A percentile compares a stretch with the other conserved stretches of the same genome.
These are phyloP conservation scores for Platanthera zijinensis DNA, from an alignment of 106 monocot genomes.

Conservation along the genomic window DNA sequence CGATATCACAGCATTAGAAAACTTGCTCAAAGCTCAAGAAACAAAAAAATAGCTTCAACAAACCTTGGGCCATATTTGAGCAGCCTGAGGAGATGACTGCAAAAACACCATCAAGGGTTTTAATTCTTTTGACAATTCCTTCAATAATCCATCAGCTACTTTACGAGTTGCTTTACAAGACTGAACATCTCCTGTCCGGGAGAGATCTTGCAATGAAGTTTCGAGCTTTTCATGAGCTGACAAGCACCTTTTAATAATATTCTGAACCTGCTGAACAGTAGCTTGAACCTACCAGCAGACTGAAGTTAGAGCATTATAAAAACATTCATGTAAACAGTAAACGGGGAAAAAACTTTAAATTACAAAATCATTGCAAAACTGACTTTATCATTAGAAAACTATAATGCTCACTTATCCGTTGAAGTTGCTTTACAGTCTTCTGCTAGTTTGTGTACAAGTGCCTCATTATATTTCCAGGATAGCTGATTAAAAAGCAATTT, in stretches of 20 bases:
- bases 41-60: slow-evolving; percentile 6
- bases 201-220: slow-evolving; percentile 69
- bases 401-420: neutral
- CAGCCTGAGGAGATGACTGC: slow-evolving; percentile 77
- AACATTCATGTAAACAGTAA: neutral
- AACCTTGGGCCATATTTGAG: slow-evolving; percentile 88
- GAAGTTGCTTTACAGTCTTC: too few relatives aligned
- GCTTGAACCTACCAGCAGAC: slow-evolving; percentile 56
- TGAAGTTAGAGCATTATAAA: neutral
- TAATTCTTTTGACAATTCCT: slow-evolving; percentile 77
- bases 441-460: neutral
- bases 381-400: neutral
- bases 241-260: slow-evolving; percentile 55
- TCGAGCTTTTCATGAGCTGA: slow-evolving; percentile 81
- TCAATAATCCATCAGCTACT: slow-evolving; percentile 61
- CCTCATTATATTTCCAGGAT: neutral
- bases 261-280: slow-evolving; percentile 56
- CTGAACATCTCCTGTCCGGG: slow-evolving; percentile 79
- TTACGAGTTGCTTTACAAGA: slow-evolving; percentile 81
- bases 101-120: slow-evolving; percentile 56
- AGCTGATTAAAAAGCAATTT: neutral
- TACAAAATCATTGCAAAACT: neutral
- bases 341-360: neutral
- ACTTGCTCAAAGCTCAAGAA: neutral
- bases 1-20: neutral